phyloP scores from a whole-genome alignment of 495 filamentous ascomycete species.

The Lasiosphaeriaceae sp. region DNA sequence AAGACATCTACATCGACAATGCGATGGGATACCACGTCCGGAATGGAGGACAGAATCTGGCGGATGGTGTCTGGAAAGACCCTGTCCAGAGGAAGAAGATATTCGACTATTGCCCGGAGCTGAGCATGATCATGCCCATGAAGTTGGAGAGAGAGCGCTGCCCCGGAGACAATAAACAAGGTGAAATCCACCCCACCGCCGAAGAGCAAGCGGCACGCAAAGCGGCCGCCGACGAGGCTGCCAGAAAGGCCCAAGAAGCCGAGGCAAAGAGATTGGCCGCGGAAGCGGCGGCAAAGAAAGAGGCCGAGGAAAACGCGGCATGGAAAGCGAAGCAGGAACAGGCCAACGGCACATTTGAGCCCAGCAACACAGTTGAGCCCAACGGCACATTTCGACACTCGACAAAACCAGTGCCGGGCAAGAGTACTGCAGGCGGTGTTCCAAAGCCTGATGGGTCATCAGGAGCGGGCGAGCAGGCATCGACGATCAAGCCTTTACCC shows the following conservation, averaged over 20 bases:
- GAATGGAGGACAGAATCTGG: constrained; percentile 32
- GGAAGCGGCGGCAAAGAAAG: not conserved
- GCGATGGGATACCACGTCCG: constrained; percentile 49
- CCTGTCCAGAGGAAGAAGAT: constrained; percentile 33
- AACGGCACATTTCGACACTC: not conserved
- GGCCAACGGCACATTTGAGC: not conserved
- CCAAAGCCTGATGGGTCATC: no score
- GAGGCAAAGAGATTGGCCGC: not conserved
- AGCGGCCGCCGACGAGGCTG: not conserved
- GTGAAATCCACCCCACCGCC: constrained; percentile 10
- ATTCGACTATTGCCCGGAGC: constrained; percentile 48
- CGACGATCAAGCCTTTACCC: no score
- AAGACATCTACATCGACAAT: constrained; percentile 39
- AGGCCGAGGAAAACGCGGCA: constrained; percentile 2
- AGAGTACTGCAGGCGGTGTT: no score
- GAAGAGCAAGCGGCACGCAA: not conserved
- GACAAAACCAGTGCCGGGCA: no score
- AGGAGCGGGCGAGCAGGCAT: no score
- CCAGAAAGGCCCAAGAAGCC: not conserved
- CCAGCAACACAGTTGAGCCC: no score
- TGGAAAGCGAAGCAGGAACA: not conserved
- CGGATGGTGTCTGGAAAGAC: constrained; percentile 40
- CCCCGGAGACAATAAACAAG: constrained; percentile 23
- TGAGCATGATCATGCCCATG: constrained; percentile 48
- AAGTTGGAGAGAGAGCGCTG: constrained; percentile 46